These are phyloP conservation scores for Beauveria caledonica DNA, from an alignment of 2,329 filamentous ascomycete species.

Conservation along the genomic window DNA sequence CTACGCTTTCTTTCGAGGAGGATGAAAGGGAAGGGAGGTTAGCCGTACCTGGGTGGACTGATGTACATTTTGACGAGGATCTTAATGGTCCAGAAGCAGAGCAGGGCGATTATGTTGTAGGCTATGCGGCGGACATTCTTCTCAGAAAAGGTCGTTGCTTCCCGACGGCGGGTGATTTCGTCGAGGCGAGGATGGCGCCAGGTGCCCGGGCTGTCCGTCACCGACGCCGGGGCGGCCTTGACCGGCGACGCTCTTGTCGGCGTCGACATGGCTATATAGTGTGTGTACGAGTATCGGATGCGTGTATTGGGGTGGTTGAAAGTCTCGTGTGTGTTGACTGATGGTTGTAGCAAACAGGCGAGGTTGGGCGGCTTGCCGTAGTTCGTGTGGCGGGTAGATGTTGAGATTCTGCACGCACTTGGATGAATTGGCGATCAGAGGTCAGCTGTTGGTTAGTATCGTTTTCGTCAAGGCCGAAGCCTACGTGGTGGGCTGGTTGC, in stretches of 20 bases:
- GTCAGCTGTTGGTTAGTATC: conserved; percentile 9
- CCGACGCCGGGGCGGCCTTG: conserved; percentile 29
- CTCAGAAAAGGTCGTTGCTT: conserved; percentile 69
- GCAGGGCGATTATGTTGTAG: conserved; percentile 52
- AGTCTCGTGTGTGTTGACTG: conserved; percentile 5
- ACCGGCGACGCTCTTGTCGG: conserved; percentile 30
- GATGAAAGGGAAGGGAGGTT: not conserved
- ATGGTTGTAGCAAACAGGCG: not conserved
- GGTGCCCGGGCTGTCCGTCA: conserved; percentile 58
- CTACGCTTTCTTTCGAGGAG: too few relatives aligned
- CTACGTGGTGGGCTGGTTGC: conserved; percentile 5
- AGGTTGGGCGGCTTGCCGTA: not conserved
- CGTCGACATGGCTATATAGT: conserved; percentile 22
- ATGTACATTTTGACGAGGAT: conserved; percentile 28
- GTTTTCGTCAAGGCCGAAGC: conserved; percentile 8
- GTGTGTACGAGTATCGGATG: conserved; percentile 5
- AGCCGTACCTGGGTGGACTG: conserved; percentile 30
- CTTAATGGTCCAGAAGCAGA: conserved; percentile 30
- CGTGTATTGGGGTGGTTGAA: conserved; percentile 6
- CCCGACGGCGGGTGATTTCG: conserved; percentile 77
- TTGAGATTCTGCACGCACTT: not conserved
- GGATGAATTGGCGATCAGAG: not conserved
- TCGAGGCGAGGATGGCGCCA: conserved; percentile 87
- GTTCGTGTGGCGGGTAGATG: not conserved
- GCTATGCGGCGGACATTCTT: conserved; percentile 63